These are phyloP conservation scores for Sapria himalayana DNA, from an alignment of 345 rosid species.

Conservation along the genomic window DNA sequence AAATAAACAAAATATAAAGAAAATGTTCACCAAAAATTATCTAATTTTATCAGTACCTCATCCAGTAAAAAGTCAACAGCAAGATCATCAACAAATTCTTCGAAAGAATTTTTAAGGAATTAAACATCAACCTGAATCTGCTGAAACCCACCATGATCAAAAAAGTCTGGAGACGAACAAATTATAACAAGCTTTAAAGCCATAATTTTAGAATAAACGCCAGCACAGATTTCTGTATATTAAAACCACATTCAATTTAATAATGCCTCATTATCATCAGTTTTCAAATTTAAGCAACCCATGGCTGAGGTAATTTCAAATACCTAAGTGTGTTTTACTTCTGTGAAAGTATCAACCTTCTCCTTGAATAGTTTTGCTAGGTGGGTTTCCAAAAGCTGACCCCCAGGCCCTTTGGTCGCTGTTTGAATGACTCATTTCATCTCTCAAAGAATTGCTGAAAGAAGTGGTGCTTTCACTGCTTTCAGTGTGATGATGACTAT, in stretches of 20 bases:
- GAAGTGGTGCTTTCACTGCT: constrained; percentile 90
- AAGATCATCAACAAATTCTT: constrained; percentile 63
- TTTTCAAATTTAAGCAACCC: constrained; percentile 4
- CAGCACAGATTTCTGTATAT: constrained; percentile 65
- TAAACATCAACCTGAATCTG: constrained; percentile 94
- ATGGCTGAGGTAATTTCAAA: too few relatives aligned
- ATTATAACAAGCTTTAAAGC: constrained; percentile 86
- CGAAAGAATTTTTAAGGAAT: constrained; percentile 52
- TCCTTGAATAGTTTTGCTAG: constrained; percentile 96
- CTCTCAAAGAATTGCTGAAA: constrained; percentile 69
- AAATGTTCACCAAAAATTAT: too few relatives aligned
- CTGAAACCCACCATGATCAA: constrained; percentile 91
- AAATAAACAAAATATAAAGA: too few relatives aligned
- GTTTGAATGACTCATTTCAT: constrained; percentile 42
- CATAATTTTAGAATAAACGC: constrained; percentile 56
- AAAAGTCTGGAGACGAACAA: constrained; percentile 78
- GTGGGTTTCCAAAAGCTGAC: constrained; percentile 96
- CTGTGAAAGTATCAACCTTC: constrained; percentile 89
- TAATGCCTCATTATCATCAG: constrained; percentile 4
- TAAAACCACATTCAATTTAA: constrained; percentile 6
- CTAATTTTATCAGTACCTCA: too few relatives aligned
- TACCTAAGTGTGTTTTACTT: constrained; percentile 89
- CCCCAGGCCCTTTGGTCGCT: constrained; percentile 72
- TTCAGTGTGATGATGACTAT: constrained; percentile 69
- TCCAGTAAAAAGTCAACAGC: constrained; percentile 91